These are phyloP conservation scores for Rickenella mellea DNA, from an alignment of 768 basidiomycete genomes.

Conservation along the genomic window DNA sequence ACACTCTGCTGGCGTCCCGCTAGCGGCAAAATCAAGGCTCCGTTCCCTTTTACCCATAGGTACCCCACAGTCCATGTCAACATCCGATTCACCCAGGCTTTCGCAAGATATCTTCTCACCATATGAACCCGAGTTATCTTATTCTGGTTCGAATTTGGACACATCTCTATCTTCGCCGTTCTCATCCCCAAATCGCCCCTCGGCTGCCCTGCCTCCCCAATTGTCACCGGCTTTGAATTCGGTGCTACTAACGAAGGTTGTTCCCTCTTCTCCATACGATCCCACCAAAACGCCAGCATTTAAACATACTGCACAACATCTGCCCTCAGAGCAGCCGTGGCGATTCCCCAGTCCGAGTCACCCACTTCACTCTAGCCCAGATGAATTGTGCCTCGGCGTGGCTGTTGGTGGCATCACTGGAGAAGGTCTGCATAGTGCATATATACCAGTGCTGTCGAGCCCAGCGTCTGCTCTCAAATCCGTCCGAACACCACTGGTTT, in stretches of 20 bases:
- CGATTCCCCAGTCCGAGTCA: slow-evolving; percentile 74
- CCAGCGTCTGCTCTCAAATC: slow-evolving; percentile 5
- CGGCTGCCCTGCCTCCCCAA: slow-evolving; percentile 1
- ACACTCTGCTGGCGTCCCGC: slow-evolving; percentile 23
- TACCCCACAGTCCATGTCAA: no score
- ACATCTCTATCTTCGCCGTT: neutral
- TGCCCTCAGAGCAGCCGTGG: slow-evolving; percentile 77
- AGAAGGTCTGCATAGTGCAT: neutral
- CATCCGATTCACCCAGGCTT: no score
- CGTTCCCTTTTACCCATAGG: no score
- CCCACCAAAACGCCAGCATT: slow-evolving; percentile 68
- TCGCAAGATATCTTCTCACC: no score
- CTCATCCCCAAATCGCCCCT: neutral
- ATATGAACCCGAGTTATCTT: no score
- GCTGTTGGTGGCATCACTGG: slow-evolving; percentile 38
- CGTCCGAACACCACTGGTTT: slow-evolving; percentile 22
- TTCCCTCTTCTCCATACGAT: slow-evolving; percentile 69
- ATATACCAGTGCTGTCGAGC: slow-evolving; percentile 35
- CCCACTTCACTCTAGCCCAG: slow-evolving; percentile 55
- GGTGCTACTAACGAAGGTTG: no score
- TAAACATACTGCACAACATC: slow-evolving; percentile 65
- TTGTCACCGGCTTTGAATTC: neutral
- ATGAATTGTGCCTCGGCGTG: slow-evolving; percentile 59
- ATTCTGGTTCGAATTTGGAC: slow-evolving; percentile 5
- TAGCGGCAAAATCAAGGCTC: no score